phyloP scores from a whole-genome alignment of 306 rosid species.

The Cucumis melo region DNA sequence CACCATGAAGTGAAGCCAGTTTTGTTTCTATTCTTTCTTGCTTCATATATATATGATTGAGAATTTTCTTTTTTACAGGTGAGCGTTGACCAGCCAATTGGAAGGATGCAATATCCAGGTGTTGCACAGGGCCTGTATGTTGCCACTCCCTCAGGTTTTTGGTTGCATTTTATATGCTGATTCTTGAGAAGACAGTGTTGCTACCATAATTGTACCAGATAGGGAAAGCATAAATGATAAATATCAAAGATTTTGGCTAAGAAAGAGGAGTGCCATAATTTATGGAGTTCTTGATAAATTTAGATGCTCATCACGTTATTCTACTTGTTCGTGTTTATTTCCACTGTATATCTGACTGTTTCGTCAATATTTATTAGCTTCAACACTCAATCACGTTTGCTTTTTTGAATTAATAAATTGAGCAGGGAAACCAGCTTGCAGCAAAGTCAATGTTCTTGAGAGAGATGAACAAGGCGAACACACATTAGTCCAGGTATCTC shows the following conservation, averaged over 20 bases:
- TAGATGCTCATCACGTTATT: not conserved
- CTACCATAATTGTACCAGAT: not conserved
- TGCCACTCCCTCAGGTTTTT: conserved; percentile 30
- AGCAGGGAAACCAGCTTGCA: conserved; percentile 81
- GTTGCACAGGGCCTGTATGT: conserved; percentile 48
- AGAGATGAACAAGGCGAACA: conserved; percentile 38
- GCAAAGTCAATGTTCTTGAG: conserved; percentile 58
- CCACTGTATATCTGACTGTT: not conserved
- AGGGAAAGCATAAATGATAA: not conserved
- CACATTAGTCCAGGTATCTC: conserved; percentile 69
- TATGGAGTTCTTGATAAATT: not conserved
- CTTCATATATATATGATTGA: not conserved
- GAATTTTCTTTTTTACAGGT: conserved; percentile 33
- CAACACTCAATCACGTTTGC: not conserved
- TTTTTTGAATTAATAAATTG: conserved; percentile 3
- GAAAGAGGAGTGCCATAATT: not conserved
- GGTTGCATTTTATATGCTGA: not conserved
- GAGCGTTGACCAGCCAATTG: conserved; percentile 63
- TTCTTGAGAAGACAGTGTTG: not conserved
- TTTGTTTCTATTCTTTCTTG: not conserved
- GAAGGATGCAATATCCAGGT: conserved; percentile 65
- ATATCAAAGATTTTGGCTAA: not conserved
- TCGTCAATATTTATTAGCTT: not conserved
- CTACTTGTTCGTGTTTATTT: not conserved
- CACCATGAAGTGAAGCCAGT: not conserved